Percentiles rank a stretch among this genome's conserved stretches.
Conservation (phyloP, 108 stramenopile species). For the Craspedostauros australis region DNA sequence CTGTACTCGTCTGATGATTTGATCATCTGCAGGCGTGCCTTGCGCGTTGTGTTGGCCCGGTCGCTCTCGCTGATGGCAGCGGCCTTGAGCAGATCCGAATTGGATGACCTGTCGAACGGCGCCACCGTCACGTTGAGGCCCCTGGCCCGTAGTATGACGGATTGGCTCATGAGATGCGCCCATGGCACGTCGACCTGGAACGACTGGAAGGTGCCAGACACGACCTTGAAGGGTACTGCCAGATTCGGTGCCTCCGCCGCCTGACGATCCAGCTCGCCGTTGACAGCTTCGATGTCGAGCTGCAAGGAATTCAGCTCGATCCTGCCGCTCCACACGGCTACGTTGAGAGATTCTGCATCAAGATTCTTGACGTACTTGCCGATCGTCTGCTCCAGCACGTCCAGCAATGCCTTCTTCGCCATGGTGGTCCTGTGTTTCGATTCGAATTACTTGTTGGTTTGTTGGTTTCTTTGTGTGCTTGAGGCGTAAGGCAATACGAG, state of each 20-base stretch:
- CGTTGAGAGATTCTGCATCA: slow-evolving; percentile 71
- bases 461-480: no score
- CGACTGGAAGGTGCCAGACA: slow-evolving; percentile 48
- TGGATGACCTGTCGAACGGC: slow-evolving; percentile 37
- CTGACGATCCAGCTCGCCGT: slow-evolving; percentile 60
- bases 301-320: slow-evolving; percentile 78
- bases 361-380: slow-evolving; percentile 84
- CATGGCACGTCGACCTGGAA: slow-evolving; percentile 84
- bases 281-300: slow-evolving; percentile 75
- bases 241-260: slow-evolving; percentile 65
- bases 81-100: slow-evolving; percentile 5
- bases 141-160: slow-evolving; percentile 64
- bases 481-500: no score
- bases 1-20: slow-evolving; percentile 40
- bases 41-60: not conserved
- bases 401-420: slow-evolving; percentile 82
- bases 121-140: slow-evolving; percentile 58
- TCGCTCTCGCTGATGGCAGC: not conserved
- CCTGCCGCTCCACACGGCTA: slow-evolving; percentile 87
- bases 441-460: no score
- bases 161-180: slow-evolving; percentile 54
- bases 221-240: slow-evolving; percentile 60
- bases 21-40: slow-evolving; percentile 37
- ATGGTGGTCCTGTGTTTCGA: slow-evolving; percentile 21
- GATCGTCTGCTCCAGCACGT: slow-evolving; percentile 80